Evolutionary conservation across 345 rosid genomes (phyloP).

Genomic region (Corchorus capsularis): DNA sequence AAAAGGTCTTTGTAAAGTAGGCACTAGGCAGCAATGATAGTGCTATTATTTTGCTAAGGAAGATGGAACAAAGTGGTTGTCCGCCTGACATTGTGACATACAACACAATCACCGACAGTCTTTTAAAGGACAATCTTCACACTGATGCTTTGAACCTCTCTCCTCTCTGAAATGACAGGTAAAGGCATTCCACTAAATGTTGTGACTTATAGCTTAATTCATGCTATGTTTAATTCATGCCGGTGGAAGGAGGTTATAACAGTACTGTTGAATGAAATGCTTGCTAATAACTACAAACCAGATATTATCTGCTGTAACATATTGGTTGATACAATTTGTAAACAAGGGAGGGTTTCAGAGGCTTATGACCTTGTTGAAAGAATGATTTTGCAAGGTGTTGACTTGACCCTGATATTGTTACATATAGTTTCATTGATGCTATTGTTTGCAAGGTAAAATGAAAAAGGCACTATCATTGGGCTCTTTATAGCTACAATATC

Average conservation of each 20-base stretch:
- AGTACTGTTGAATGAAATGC: background rate
- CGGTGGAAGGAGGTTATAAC: background rate
- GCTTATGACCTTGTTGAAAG: too few relatives aligned
- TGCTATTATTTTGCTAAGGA: slow-evolving; percentile 23
- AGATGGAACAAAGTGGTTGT: slow-evolving; percentile 5
- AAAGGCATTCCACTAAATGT: background rate
- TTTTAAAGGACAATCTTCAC: background rate
- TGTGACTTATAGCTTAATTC: background rate
- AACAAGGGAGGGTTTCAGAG: too few relatives aligned
- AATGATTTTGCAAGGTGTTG: too few relatives aligned
- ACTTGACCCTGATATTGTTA: too few relatives aligned
- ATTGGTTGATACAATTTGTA: background rate
- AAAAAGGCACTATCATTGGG: too few relatives aligned
- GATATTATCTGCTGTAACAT: background rate
- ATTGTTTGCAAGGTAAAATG: too few relatives aligned
- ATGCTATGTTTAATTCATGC: background rate
- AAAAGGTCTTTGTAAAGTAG: slow-evolving; percentile 6
- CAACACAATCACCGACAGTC: background rate
- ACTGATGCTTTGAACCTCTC: background rate
- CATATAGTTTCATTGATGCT: too few relatives aligned
- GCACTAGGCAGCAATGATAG: background rate
- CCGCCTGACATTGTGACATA: background rate
- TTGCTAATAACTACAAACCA: background rate
- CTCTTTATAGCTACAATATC: too few relatives aligned
- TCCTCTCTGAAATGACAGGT: background rate